A percentile compares a stretch with the other conserved stretches of the same genome.
phyloP scores from a whole-genome alignment of 2,329 filamentous ascomycete species.

The Neofusicoccum kwambonambiense region DNA sequence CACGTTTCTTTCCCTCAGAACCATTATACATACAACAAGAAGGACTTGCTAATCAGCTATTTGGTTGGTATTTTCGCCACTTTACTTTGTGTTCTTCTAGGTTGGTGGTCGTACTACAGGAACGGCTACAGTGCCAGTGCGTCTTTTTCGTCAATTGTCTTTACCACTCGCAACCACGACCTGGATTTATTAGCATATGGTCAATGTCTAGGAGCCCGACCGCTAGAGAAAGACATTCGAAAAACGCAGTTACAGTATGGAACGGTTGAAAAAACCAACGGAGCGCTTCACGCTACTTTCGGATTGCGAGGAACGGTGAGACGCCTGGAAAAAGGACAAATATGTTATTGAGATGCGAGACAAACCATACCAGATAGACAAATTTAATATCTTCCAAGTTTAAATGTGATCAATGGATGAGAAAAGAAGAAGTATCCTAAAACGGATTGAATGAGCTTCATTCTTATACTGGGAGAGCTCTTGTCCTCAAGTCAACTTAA shows the following conservation, averaged over 20 bases:
- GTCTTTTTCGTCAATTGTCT: not conserved
- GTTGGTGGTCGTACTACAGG: not conserved
- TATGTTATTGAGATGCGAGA: too few species aligned
- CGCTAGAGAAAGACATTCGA: not conserved
- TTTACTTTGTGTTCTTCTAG: not conserved
- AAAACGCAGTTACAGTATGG: not conserved
- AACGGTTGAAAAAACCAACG: not conserved
- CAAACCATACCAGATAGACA: too few species aligned
- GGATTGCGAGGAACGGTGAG: not conserved
- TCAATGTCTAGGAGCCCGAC: not conserved
- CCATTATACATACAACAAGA: not conserved
- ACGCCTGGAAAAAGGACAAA: not conserved
- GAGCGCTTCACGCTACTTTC: not conserved
- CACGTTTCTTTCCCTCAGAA: not conserved
- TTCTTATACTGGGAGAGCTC: too few species aligned
- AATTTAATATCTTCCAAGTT: too few species aligned
- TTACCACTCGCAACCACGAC: not conserved
- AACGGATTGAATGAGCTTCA: too few species aligned
- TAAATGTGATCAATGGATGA: too few species aligned
- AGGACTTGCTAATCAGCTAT: not conserved
- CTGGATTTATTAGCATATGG: not conserved
- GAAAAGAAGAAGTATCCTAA: too few species aligned
- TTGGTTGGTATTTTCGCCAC: not conserved
- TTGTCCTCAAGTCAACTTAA: too few species aligned
- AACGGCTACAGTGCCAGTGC: conserved; percentile 4